These are phyloP conservation scores for Saturnispora besseyi DNA, from an alignment of 805 yeast species.

Conservation along the genomic window DNA sequence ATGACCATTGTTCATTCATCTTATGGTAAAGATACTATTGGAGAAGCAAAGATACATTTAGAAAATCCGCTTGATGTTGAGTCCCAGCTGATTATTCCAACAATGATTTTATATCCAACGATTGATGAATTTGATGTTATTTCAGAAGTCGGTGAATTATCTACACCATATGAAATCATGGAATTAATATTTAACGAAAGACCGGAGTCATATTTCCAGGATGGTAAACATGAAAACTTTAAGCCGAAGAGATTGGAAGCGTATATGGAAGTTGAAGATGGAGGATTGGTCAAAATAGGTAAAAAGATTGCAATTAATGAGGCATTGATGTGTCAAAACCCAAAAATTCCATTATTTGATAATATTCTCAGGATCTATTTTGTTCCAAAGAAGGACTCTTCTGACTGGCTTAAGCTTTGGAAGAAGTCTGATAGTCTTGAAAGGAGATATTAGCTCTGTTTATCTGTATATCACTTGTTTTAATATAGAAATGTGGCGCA, in stretches of 20 bases:
- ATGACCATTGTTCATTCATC: conserved; percentile 40
- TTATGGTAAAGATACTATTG: conserved; percentile 48
- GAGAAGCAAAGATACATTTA: conserved; percentile 42
- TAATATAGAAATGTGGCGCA: neutral
- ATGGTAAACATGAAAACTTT: conserved; percentile 54
- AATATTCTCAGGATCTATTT: conserved; percentile 61
- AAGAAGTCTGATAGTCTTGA: conserved; percentile 49
- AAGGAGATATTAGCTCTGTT: conserved; percentile 16
- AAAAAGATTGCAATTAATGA: conserved; percentile 59
- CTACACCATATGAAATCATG: conserved; percentile 56
- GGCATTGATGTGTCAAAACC: conserved; percentile 51
- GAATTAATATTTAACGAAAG: conserved; percentile 47
- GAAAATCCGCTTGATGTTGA: conserved; percentile 62
- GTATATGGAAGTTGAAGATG: conserved; percentile 72
- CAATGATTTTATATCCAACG: conserved; percentile 73
- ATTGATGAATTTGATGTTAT: conserved; percentile 77
- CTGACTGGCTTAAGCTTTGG: conserved; percentile 62
- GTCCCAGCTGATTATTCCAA: conserved; percentile 76
- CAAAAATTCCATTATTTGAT: conserved; percentile 73
- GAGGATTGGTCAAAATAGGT: conserved; percentile 82
- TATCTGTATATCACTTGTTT: neutral
- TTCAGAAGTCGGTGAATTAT: conserved; percentile 63
- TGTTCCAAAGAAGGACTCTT: conserved; percentile 64
- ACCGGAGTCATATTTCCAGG: conserved; percentile 61
- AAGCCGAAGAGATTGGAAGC: conserved; percentile 51